A percentile compares a stretch with the other conserved stretches of the same genome.
phyloP scores from a whole-genome alignment of 148 eudicot genomes.

The Limonium bicolor region DNA sequence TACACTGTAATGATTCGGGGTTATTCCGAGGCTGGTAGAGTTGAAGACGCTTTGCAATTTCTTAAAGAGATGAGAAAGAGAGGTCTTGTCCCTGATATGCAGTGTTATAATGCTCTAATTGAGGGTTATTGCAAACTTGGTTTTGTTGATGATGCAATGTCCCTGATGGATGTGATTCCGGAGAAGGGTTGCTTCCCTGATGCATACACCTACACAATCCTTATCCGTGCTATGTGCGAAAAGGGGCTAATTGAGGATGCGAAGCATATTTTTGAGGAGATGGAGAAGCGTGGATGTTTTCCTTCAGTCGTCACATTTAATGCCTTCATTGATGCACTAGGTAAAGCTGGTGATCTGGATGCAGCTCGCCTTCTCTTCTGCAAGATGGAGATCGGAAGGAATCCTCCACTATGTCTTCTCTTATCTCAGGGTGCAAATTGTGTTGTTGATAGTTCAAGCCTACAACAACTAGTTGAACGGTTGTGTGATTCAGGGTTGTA shows the following conservation, averaged over 20 bases:
- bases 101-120: conserved; percentile 62
- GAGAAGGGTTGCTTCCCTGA: conserved; percentile 33
- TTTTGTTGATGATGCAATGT: conserved; percentile 40
- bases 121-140: conserved; percentile 71
- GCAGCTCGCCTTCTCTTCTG: conserved; percentile 47
- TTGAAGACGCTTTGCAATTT: conserved; percentile 42
- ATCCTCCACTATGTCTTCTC: conserved; percentile 63
- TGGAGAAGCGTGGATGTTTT: conserved; percentile 65
- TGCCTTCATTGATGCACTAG: conserved; percentile 72
- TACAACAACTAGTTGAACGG: conserved; percentile 25
- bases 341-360: conserved; percentile 47
- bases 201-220: conserved; percentile 51
- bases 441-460: conserved; percentile 43
- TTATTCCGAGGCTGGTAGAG: conserved; percentile 25
- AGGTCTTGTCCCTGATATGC: conserved; percentile 58
- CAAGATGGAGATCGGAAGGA: conserved; percentile 81
- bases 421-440: conserved; percentile 60
- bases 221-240: conserved; percentile 60
- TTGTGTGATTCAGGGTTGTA: conserved; percentile 46
- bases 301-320: conserved; percentile 68
- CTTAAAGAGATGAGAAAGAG: conserved; percentile 44
- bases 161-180: conserved; percentile 58
- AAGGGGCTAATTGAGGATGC: conserved; percentile 64
- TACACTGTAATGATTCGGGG: conserved; percentile 71
- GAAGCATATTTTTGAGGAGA: conserved; percentile 37